Percentiles rank a stretch among this genome's conserved stretches.
Evolutionary conservation across 2,329 filamentous ascomycete genomes (phyloP).

Genomic region (Diaporthe amygdali): DNA sequence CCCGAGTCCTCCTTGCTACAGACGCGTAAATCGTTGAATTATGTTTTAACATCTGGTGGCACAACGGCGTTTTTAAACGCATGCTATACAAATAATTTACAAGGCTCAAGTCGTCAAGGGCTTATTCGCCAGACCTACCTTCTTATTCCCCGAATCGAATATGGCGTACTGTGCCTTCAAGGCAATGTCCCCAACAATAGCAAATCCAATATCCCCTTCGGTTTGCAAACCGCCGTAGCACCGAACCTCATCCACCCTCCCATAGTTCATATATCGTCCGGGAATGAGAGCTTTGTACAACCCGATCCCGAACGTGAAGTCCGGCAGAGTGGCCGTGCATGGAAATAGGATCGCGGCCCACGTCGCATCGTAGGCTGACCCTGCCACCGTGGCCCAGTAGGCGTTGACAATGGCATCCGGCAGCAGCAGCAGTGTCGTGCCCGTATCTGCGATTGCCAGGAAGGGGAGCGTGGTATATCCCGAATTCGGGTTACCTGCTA

Average conservation of each 20-base stretch:
- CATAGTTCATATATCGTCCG: slow-evolving; percentile 44
- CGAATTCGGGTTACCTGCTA: background rate
- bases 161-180: slow-evolving; percentile 39
- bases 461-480: slow-evolving; percentile 34
- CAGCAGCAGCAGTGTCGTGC: slow-evolving; percentile 47
- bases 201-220: slow-evolving; percentile 29
- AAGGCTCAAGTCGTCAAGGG: background rate
- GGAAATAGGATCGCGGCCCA: slow-evolving; percentile 44
- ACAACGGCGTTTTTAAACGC: too few species aligned
- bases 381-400: slow-evolving; percentile 44
- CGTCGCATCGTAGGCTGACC: slow-evolving; percentile 38
- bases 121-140: slow-evolving; percentile 48
- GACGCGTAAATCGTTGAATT: background rate
- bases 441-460: slow-evolving; percentile 45
- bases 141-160: slow-evolving; percentile 40
- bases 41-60: background rate
- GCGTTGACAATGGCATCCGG: slow-evolving; percentile 40
- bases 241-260: slow-evolving; percentile 24
- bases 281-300: slow-evolving; percentile 37
- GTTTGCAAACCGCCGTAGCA: slow-evolving; percentile 44
- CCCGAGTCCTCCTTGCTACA: too few species aligned
- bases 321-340: slow-evolving; percentile 39
- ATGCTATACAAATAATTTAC: background rate
- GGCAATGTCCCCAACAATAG: slow-evolving; percentile 36
- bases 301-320: slow-evolving; percentile 42